Conservation (phyloP, 768 basidiomycete species). For the Phlegmacium glaucopus region DNA sequence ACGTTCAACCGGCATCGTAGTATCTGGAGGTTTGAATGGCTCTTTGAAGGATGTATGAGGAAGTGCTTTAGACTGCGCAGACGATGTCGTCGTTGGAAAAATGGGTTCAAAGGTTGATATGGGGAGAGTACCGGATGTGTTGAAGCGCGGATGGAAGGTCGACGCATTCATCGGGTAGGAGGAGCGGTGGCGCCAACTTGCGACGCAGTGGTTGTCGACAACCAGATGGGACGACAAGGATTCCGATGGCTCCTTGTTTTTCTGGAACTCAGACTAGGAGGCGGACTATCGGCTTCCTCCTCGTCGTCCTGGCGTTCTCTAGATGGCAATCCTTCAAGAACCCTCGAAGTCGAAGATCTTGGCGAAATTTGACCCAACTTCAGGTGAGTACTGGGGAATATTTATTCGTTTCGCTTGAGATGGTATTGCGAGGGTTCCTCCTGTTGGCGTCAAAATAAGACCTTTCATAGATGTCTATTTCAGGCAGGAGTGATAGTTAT, state of each 20-base stretch:
- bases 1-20: slow-evolving; percentile 12
- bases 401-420: slow-evolving; percentile 61
- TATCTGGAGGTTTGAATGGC: slow-evolving; percentile 13
- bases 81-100: slow-evolving; percentile 1
- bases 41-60: slow-evolving; percentile 30
- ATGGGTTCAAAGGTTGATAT: slow-evolving; percentile 36
- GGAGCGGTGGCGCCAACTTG: slow-evolving; percentile 17
- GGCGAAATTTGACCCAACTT: slow-evolving; percentile 67
- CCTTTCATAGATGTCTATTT: too few relatives aligned
- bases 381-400: slow-evolving; percentile 67
- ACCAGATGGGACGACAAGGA: slow-evolving; percentile 13
- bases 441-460: slow-evolving; percentile 76
- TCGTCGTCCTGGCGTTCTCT: too few relatives aligned
- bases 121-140: slow-evolving; percentile 24
- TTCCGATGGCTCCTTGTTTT: slow-evolving; percentile 32
- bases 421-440: slow-evolving; percentile 71
- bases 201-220: slow-evolving; percentile 4
- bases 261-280: slow-evolving; percentile 45
- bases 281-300: slow-evolving; percentile 31
- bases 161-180: slow-evolving; percentile 49
- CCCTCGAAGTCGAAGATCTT: too few relatives aligned
- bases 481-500: too few relatives aligned
- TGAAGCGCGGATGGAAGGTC: slow-evolving; percentile 52
- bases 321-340: too few relatives aligned
- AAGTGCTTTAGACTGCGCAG: slow-evolving; percentile 33